Percentiles rank a stretch among this genome's conserved stretches.
Evolutionary conservation across 306 rosid genomes (phyloP).

Genomic region (Fagus crenata): DNA sequence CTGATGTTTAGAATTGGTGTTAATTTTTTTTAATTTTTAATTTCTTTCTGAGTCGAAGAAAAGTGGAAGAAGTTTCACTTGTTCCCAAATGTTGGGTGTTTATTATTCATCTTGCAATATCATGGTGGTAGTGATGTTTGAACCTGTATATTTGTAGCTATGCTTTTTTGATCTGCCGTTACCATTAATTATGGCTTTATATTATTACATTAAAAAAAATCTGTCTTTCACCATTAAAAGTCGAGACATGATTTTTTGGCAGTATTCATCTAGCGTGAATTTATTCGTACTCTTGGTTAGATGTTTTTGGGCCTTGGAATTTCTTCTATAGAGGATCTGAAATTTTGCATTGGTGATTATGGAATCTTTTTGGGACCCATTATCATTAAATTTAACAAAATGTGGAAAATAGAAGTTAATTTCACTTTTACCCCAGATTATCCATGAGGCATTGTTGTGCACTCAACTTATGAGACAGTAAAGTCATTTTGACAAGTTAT

Average conservation of each 20-base stretch:
- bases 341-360: background rate
- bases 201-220: no score
- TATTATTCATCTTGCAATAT: background rate
- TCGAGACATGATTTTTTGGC: background rate
- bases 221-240: no score
- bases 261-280: background rate
- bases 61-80: background rate
- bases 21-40: background rate
- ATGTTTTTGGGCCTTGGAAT: background rate
- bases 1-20: background rate
- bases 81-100: background rate
- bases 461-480: constrained; percentile 17
- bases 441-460: constrained; percentile 2
- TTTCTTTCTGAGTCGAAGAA: background rate
- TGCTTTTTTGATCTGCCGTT: background rate
- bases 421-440: background rate
- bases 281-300: background rate
- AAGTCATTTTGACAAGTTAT: constrained; percentile 29
- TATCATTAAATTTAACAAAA: background rate
- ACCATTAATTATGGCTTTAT: background rate
- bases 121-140: background rate
- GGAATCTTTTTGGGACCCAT: background rate
- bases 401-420: background rate
- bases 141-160: background rate
- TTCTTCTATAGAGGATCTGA: background rate